Percentiles rank a stretch among this genome's conserved stretches.
These are phyloP conservation scores for Alternaria dauci DNA, from an alignment of 2,329 filamentous ascomycete genomes.

Conservation along the genomic window DNA sequence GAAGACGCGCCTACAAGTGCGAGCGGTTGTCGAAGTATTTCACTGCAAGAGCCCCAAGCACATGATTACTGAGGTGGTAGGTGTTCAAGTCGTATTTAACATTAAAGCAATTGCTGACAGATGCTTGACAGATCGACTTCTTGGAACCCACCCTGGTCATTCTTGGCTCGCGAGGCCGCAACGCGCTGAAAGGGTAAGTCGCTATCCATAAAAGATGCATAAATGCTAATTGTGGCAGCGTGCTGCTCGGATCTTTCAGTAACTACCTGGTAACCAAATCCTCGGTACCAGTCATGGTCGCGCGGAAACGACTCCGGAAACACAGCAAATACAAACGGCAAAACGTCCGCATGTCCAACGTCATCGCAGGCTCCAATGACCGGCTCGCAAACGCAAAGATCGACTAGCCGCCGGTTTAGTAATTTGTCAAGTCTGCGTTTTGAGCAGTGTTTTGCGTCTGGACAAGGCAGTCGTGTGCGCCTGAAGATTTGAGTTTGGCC, in stretches of 20 bases:
- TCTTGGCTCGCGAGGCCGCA: constrained; percentile 88
- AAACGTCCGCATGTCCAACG: constrained; percentile 79
- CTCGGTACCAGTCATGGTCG: constrained; percentile 97
- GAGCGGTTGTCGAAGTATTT: constrained; percentile 93
- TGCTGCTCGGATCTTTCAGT: constrained; percentile 93
- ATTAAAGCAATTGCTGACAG: constrained; percentile 34
- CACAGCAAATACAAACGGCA: constrained; percentile 81
- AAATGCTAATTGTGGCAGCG: constrained; percentile 62
- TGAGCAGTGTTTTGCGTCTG: constrained; percentile 21
- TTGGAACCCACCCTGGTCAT: constrained; percentile 92
- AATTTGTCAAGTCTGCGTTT: constrained; percentile 46
- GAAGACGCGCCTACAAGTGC: constrained; percentile 91
- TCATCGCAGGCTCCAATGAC: constrained; percentile 74
- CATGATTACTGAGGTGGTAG: constrained; percentile 87
- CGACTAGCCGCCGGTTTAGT: constrained; percentile 60
- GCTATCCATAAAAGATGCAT: constrained; percentile 15
- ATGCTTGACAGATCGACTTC: constrained; percentile 73
- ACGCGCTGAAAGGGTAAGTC: constrained; percentile 88
- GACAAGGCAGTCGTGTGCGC: constrained; percentile 13
- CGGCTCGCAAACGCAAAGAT: constrained; percentile 77
- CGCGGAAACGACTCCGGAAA: constrained; percentile 86
- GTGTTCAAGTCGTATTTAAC: constrained; percentile 39
- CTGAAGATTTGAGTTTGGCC: constrained; percentile 25
- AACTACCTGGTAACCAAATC: constrained; percentile 98
- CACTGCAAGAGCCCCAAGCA: constrained; percentile 98